Percentiles rank a stretch among this genome's conserved stretches.
Evolutionary conservation across 2,329 filamentous ascomycete species (phyloP).

Genomic region (Coniochaeta hoffmannii): DNA sequence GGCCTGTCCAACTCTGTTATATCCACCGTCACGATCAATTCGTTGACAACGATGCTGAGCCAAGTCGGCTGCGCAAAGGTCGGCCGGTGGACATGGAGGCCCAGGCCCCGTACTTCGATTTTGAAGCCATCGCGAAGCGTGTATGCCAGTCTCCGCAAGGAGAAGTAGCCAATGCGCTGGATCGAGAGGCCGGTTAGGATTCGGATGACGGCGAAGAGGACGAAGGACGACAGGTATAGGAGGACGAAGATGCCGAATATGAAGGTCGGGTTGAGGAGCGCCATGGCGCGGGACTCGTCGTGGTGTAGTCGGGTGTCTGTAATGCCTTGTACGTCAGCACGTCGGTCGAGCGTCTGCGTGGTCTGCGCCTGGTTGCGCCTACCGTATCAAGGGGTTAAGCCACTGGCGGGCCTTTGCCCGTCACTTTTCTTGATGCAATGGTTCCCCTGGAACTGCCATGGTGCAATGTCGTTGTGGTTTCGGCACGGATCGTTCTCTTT

Average conservation of each 20-base stretch:
- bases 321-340: neutral
- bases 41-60: conserved; percentile 82
- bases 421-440: neutral
- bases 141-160: conserved; percentile 83
- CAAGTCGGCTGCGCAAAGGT: conserved; percentile 97
- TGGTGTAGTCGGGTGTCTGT: neutral
- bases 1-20: conserved; percentile 54
- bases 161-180: conserved; percentile 88
- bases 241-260: conserved; percentile 79
- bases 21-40: conserved; percentile 79
- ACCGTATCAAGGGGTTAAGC: conserved; percentile 2
- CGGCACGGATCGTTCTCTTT: neutral
- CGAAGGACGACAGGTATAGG: conserved; percentile 83
- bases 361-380: neutral
- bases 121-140: conserved; percentile 82
- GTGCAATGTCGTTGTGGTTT: neutral
- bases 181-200: conserved; percentile 93
- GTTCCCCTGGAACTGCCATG: neutral
- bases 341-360: neutral
- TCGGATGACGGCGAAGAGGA: conserved; percentile 86
- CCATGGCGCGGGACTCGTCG: conserved; percentile 37
- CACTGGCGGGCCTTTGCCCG: neutral
- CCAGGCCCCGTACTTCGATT: conserved; percentile 82
- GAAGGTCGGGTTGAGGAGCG: conserved; percentile 68
- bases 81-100: conserved; percentile 81